Percentiles rank a stretch among this genome's conserved stretches.
These are phyloP conservation scores for Saprolegnia diclina DNA, from an alignment of 352 stramenopile genomes.

Conservation along the genomic window DNA sequence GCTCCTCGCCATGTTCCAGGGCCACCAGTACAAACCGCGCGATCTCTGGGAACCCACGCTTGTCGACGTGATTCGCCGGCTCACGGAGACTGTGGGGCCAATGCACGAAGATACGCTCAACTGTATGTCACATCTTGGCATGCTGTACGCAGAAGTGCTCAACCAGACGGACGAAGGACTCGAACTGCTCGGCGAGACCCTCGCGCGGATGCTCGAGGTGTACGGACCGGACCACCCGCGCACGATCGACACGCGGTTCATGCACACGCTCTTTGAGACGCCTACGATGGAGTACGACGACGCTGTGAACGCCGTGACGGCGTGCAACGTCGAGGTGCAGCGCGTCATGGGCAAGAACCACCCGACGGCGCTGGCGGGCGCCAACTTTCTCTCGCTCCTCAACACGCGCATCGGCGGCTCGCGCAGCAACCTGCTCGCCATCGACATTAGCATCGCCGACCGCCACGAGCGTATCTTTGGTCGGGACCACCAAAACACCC, in stretches of 20 bases:
- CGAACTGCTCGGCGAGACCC: neutral
- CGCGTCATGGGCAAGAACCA: neutral
- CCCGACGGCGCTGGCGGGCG: neutral
- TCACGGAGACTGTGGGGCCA: neutral
- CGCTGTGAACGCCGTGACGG: neutral
- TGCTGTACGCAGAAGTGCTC: neutral
- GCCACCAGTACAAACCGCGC: neutral
- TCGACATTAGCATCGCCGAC: neutral
- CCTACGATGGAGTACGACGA: neutral
- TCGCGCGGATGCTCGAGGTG: neutral
- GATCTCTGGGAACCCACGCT: neutral
- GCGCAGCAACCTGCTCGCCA: neutral
- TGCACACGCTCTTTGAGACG: neutral
- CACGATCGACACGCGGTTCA: neutral
- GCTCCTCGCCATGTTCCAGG: neutral
- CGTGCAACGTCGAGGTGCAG: neutral
- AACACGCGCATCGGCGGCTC: neutral
- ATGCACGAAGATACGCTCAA: conserved; percentile 12
- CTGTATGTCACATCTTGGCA: conserved; percentile 6
- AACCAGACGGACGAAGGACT: neutral
- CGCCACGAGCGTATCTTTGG: neutral
- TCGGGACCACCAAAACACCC: neutral
- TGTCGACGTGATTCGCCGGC: neutral
- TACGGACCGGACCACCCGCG: neutral
- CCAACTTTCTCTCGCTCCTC: neutral